Conservation (phyloP, 208 protist genomes). For the Acanthamoeba triangularis region DNA sequence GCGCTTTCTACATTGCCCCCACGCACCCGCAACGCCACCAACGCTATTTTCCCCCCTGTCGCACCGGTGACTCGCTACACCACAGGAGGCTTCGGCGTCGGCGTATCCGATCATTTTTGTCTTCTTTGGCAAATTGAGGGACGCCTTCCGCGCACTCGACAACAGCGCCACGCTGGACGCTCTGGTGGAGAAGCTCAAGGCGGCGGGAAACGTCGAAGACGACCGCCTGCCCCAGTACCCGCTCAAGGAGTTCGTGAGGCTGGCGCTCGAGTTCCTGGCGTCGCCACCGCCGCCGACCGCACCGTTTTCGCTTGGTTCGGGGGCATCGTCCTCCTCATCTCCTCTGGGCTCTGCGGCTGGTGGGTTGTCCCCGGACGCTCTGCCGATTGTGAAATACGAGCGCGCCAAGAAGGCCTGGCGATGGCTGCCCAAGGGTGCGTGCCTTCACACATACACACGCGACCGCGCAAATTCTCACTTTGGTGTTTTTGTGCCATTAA, state of each 20-base stretch:
- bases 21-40: too few relatives aligned
- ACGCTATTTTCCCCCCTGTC: too few relatives aligned
- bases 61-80: neutral
- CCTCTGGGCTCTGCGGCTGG: neutral
- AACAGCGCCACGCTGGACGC: constrained; percentile 47
- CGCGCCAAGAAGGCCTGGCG: constrained; percentile 35
- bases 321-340: neutral
- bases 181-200: constrained; percentile 36
- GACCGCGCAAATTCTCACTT: too few relatives aligned
- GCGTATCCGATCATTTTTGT: constrained; percentile 51
- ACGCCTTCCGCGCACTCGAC: constrained; percentile 36
- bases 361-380: neutral
- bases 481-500: too few relatives aligned
- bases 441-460: neutral
- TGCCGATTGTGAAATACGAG: constrained; percentile 13
- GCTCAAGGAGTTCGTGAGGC: constrained; percentile 54
- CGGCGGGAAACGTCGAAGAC: constrained; percentile 4
- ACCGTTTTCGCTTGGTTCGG: constrained; percentile 18
- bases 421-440: neutral
- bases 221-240: constrained; percentile 58
- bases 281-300: constrained; percentile 7
- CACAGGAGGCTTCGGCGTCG: neutral
- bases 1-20: too few relatives aligned
- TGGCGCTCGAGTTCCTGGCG: constrained; percentile 65
- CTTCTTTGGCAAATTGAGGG: constrained; percentile 56